Base-by-base conservation (phyloP, 768 basidiomycete species). In the Kwoniella sp. region DNA sequence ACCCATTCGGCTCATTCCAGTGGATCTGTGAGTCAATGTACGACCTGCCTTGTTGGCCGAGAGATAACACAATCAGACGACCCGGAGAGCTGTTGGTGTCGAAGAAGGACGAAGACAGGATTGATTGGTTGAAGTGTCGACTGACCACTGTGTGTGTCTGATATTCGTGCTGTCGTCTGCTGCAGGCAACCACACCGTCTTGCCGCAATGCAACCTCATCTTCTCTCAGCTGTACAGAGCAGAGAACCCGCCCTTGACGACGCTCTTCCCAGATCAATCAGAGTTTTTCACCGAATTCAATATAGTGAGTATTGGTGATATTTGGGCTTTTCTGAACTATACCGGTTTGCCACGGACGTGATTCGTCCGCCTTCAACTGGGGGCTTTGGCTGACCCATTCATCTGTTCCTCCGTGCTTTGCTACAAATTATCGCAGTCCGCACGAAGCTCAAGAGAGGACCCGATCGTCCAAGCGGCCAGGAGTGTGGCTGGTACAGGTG, bases 201-300 rank as follows among this genome's bases (percentile, higher is more conserved):
- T 95, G 76, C 87, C 93, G 0, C 90, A 91, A 87, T 97, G 94
- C 82, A 96, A 96, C 78, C 88, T 96, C 72, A 94, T 95, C 83
- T 93, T 93, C 82, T 86, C 86, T 65, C 92, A 95, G 84, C 88
- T 92, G 23, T 70, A 78, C 52, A 47, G 74, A 20, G 56, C 67
- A 29, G 66, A 70, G 8, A 28, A 62, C 12, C 83, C 74, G 2
- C 62, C 59, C 13, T 57, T 72, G 28, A 63, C 64, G 34, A 62
- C 59, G 26, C 65, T 63, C 26, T 71, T 72, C 22, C 69, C 65
- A 20, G 20, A 37, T 25, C 41, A 56, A 2, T 73, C 68, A 48
- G 56, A 62, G 12, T 69, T 76, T 58, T 72, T 70, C 66, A 38
- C 65, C 0, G 9, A 63, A 3, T 70, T 69, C 29, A 61, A 69